Conservation (phyloP, 345 rosid species). For the Trapa incisa region DNA sequence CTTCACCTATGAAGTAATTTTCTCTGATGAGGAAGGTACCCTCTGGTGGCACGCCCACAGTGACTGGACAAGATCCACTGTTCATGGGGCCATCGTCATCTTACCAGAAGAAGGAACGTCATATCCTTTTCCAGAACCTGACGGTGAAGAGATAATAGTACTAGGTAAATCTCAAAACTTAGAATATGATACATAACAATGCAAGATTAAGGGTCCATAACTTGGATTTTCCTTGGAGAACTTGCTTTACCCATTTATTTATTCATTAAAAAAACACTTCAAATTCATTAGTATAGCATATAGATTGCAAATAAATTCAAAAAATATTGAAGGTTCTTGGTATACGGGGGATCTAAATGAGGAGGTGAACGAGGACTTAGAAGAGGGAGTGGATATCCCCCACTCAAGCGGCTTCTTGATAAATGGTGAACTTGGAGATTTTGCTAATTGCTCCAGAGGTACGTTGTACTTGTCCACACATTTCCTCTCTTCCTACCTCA, state of each 20-base stretch:
- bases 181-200: too few relatives aligned
- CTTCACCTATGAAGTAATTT: conserved; percentile 14
- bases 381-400: background rate
- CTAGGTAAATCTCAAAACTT: conserved; percentile 1
- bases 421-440: background rate
- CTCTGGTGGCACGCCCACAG: too few relatives aligned
- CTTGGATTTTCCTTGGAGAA: too few relatives aligned
- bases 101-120: conserved; percentile 12
- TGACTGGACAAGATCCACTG: conserved; percentile 26
- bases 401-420: background rate
- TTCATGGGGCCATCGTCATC: conserved; percentile 25
- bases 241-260: too few relatives aligned
- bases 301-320: too few relatives aligned
- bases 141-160: conserved; percentile 7
- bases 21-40: conserved; percentile 5
- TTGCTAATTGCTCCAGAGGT: background rate
- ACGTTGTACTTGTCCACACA: too few relatives aligned
- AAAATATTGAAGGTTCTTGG: background rate
- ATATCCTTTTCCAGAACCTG: conserved; percentile 2
- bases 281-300: too few relatives aligned
- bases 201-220: too few relatives aligned
- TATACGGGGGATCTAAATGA: background rate
- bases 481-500: too few relatives aligned
- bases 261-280: too few relatives aligned
- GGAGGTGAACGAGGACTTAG: background rate